Evolutionary conservation across 2,329 filamentous ascomycete genomes (phyloP).

Genomic region (Botrytis tulipae): DNA sequence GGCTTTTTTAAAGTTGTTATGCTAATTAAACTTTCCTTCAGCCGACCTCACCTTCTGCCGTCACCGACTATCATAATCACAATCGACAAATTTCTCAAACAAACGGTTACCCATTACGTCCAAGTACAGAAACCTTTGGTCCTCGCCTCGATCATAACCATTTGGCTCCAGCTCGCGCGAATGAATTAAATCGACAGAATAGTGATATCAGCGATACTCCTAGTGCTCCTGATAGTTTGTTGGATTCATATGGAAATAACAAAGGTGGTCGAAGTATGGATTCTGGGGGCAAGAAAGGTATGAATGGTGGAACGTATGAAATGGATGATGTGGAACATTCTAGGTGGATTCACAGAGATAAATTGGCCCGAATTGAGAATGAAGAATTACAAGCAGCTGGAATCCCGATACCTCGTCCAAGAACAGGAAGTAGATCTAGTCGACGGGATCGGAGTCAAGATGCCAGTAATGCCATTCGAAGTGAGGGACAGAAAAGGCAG

Average conservation of each 20-base stretch:
- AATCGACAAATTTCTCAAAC: conserved; percentile 24
- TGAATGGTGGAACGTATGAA: conserved; percentile 33
- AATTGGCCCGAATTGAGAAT: conserved; percentile 77
- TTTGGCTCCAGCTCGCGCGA: conserved; percentile 40
- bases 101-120: conserved; percentile 22
- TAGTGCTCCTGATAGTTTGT: conserved; percentile 47
- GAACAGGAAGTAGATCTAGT: conserved; percentile 51
- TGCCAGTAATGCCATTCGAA: conserved; percentile 34
- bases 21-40: conserved; percentile 16
- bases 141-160: conserved; percentile 31
- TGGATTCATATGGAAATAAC: conserved; percentile 44
- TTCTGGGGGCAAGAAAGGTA: conserved; percentile 30
- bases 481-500: conserved; percentile 43
- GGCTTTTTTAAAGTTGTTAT: not conserved
- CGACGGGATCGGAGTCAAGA: conserved; percentile 43
- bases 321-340: conserved; percentile 55
- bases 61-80: conserved; percentile 10
- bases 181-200: conserved; percentile 43
- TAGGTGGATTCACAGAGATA: conserved; percentile 85
- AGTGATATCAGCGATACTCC: conserved; percentile 43
- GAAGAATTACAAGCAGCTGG: conserved; percentile 78
- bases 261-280: conserved; percentile 34
- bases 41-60: conserved; percentile 6
- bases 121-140: conserved; percentile 13
- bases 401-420: conserved; percentile 55